Base-by-base conservation (phyloP, 192 early-diverging fungal genomes). In the Gigaspora rosea region DNA sequence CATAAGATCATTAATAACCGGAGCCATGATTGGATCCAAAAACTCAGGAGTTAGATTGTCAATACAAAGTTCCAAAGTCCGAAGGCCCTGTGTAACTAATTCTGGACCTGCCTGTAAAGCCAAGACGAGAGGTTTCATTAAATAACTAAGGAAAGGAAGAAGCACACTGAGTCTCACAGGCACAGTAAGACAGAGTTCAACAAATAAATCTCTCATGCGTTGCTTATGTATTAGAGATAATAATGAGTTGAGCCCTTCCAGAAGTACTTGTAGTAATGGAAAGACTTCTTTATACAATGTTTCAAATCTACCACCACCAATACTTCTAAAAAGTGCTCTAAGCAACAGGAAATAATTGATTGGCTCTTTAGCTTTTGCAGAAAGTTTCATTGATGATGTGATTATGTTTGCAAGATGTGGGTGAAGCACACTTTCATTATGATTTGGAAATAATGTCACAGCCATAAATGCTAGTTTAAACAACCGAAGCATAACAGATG, bases 11-110 rank as follows among this genome's bases (percentile, higher is more conserved):
- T 92, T 91, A 72, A 96, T 93, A 15, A 98, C 94, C 2, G 97
- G 97, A 16, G 89, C 87, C 85, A 99, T 90, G 70, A 99, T 97
- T 1, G 96, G 97, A 73, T 99, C 97, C 48, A 99, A 77, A 76
- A 98, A 99, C 65, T 97, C 96, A 50, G 95, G 95, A 1, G 94
- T 98, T 50, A 99, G 83, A 78, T 99, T 99, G 80, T 99, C 98
- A 49, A 99, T 95, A 82, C 96, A 98, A 16, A 98, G 86, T 86
- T 99, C 98, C 33, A 99, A 87, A 6, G 96, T 99, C 47, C 97
- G 88, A 58, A 99, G 82, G 6, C 96, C 95, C 81, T 98, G 96
- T 49, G 90, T 94, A n/a, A 98, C 96, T 5, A 99, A 86, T 51
- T 99, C 97, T 4, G 95, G 90, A 15, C 95, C 93, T 0, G 94